A percentile compares a stretch with the other conserved stretches of the same genome.
These are phyloP conservation scores for Pseudogymnoascus sp. DNA, from an alignment of 2,329 filamentous ascomycete genomes.

Conservation along the genomic window DNA sequence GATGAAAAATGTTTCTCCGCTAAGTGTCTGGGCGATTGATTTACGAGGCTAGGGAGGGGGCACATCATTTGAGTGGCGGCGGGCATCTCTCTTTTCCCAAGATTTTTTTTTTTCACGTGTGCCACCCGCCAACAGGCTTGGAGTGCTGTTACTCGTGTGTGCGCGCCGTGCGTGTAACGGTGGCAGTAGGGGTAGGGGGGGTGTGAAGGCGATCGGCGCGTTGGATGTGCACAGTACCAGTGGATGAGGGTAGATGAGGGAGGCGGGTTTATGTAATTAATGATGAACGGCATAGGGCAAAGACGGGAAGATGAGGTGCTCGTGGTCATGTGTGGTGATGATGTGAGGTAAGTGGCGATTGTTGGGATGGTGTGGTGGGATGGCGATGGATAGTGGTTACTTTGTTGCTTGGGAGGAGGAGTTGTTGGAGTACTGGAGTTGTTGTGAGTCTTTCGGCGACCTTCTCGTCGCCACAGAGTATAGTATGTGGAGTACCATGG, in stretches of 20 bases:
- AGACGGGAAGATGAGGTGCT: slow-evolving; percentile 6
- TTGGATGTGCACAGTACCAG: neutral
- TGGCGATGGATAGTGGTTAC: neutral
- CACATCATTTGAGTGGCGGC: neutral
- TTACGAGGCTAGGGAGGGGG: neutral
- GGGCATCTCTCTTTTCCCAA: too few relatives aligned
- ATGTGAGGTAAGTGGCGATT: slow-evolving; percentile 7
- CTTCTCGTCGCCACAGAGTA: slow-evolving; percentile 1
- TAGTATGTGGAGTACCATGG: neutral
- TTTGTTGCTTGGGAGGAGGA: neutral
- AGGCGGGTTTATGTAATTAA: neutral
- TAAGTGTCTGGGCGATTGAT: neutral
- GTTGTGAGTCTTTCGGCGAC: neutral
- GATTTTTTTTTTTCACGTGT: neutral
- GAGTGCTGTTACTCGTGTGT: too few relatives aligned
- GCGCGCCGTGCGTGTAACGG: neutral
- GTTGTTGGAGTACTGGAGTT: too few relatives aligned
- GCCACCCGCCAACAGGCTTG: neutral
- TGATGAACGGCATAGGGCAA: neutral
- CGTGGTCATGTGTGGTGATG: neutral
- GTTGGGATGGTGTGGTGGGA: neutral
- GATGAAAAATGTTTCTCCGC: neutral
- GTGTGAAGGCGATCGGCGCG: neutral
- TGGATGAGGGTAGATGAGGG: neutral
- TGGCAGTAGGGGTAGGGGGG: neutral